phyloP scores from a whole-genome alignment of 768 basidiomycete genomes.

The Boletus vinaceobasis region DNA sequence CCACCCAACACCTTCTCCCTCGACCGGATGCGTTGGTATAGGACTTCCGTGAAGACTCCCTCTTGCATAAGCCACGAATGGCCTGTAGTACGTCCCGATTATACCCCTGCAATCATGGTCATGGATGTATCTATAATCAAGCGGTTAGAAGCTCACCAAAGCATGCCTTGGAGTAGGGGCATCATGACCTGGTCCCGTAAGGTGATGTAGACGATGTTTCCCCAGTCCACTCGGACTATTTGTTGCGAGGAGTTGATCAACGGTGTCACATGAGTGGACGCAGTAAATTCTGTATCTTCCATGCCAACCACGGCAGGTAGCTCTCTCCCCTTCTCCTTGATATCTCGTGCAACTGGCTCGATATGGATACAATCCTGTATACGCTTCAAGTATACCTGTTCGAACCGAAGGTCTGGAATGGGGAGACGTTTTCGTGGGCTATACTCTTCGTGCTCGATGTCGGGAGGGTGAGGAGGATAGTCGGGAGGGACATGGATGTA shows the following conservation, averaged over 20 bases:
- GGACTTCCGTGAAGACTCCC: slow-evolving; percentile 14
- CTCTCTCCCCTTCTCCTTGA: slow-evolving; percentile 34
- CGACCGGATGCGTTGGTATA: slow-evolving; percentile 12
- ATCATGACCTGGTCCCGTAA: slow-evolving; percentile 65
- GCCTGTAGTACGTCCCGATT: slow-evolving; percentile 31
- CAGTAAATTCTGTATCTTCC: slow-evolving; percentile 19
- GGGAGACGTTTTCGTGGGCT: slow-evolving; percentile 42
- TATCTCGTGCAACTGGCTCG: slow-evolving; percentile 17
- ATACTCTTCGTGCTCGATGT: slow-evolving; percentile 13
- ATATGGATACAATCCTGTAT: slow-evolving; percentile 52
- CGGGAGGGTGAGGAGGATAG: slow-evolving; percentile 12
- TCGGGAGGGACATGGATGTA: slow-evolving; percentile 17
- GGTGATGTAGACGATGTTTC: slow-evolving; percentile 58
- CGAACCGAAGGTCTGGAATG: slow-evolving; percentile 76
- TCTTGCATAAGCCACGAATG: slow-evolving; percentile 25
- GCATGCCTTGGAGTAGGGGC: slow-evolving; percentile 61
- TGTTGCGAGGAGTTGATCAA: slow-evolving; percentile 30
- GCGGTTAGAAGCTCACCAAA: slow-evolving; percentile 48
- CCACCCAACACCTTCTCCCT: slow-evolving; percentile 32
- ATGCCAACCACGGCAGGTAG: slow-evolving; percentile 7
- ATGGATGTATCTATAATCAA: background rate
- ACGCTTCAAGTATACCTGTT: slow-evolving; percentile 64
- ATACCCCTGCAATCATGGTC: slow-evolving; percentile 23
- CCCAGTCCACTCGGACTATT: slow-evolving; percentile 52
- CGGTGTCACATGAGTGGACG: slow-evolving; percentile 29